Evolutionary conservation across 2,329 filamentous ascomycete species (phyloP).

Genomic region (Claviceps humidiphila): DNA sequence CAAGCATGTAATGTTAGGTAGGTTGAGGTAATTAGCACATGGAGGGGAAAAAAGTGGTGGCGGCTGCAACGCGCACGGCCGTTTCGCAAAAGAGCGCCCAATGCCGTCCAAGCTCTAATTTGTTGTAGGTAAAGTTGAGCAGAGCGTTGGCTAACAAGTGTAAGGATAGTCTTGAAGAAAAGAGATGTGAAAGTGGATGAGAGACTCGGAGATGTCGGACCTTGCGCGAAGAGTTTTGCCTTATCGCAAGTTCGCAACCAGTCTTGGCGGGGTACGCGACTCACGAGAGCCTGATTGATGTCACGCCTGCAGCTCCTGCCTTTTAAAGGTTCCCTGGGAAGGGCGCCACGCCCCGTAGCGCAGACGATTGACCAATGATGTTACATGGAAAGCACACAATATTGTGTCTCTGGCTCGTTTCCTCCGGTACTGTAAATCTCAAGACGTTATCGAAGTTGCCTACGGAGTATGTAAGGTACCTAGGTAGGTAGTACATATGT

Average conservation of each 20-base stretch:
- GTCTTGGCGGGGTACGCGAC: background rate
- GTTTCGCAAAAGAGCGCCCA: background rate
- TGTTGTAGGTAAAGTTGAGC: too few relatives aligned
- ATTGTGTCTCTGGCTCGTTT: too few relatives aligned
- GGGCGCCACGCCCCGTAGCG: background rate
- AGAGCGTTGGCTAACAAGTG: too few relatives aligned
- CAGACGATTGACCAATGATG: background rate
- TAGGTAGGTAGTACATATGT: too few relatives aligned
- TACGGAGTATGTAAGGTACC: too few relatives aligned
- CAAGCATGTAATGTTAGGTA: too few relatives aligned
- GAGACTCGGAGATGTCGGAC: background rate
- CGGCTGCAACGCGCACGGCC: background rate
- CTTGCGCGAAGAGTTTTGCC: background rate
- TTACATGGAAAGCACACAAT: background rate
- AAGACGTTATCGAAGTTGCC: too few relatives aligned
- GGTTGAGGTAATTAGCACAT: background rate
- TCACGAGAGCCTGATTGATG: background rate
- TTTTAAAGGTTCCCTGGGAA: background rate
- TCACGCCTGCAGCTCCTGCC: background rate
- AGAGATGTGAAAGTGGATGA: background rate
- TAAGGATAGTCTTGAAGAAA: background rate
- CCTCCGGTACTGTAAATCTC: too few relatives aligned
- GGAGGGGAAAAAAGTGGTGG: background rate
- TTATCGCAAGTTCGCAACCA: background rate
- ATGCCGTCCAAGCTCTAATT: too few relatives aligned